These are phyloP conservation scores for Penicillium alfredii DNA, from an alignment of 495 filamentous ascomycete species.

Conservation along the genomic window DNA sequence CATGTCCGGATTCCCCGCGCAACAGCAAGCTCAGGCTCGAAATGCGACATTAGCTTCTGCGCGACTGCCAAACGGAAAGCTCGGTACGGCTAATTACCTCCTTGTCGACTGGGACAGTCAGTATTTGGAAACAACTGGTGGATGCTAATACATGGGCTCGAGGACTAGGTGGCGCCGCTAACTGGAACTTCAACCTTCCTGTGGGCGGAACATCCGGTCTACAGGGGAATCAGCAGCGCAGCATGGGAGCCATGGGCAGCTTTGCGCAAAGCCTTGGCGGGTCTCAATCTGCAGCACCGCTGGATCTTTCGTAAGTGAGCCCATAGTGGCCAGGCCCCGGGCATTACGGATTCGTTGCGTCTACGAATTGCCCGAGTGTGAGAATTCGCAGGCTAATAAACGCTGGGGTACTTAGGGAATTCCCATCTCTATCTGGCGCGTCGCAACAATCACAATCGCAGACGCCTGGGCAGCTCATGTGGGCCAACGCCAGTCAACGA, in stretches of 20 bases:
- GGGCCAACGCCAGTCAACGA: constrained; percentile 58
- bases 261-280: constrained; percentile 79
- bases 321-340: no score
- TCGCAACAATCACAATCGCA: constrained; percentile 58
- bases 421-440: constrained; percentile 71
- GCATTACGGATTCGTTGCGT: constrained; percentile 2
- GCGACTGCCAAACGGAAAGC: constrained; percentile 69
- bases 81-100: constrained; percentile 49
- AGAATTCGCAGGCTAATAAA: constrained; percentile 14
- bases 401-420: constrained; percentile 53
- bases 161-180: constrained; percentile 55
- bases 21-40: constrained; percentile 59
- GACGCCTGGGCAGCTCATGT: constrained; percentile 55
- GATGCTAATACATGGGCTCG: constrained; percentile 31
- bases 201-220: constrained; percentile 61
- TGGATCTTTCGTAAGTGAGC: constrained; percentile 86
- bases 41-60: constrained; percentile 51
- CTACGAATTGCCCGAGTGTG: constrained; percentile 3
- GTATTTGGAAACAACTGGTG: constrained; percentile 6
- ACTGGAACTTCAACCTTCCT: constrained; percentile 72
- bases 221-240: constrained; percentile 54
- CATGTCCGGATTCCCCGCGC: constrained; percentile 64
- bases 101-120: constrained; percentile 1
- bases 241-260: constrained; percentile 56
- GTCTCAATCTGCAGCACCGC: constrained; percentile 65